phyloP scores from a whole-genome alignment of 1,139 yeast genomes.

The Suhomyces terraborum region DNA sequence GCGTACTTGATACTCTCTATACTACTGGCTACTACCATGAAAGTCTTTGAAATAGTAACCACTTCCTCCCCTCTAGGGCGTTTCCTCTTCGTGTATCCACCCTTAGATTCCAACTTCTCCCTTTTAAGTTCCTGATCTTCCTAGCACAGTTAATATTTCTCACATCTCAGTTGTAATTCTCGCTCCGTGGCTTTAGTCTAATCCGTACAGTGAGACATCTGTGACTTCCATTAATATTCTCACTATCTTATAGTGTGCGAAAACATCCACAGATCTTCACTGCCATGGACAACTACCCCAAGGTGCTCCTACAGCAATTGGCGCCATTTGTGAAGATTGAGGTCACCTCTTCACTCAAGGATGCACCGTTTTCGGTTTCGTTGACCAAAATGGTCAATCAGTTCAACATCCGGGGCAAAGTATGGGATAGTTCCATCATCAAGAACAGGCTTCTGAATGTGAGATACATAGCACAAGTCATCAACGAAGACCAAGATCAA shows the following conservation, averaged over 20 bases:
- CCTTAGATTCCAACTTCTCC: too few relatives aligned
- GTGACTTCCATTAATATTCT: too few relatives aligned
- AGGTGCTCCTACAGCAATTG: slow-evolving; percentile 31
- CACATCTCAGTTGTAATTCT: too few relatives aligned
- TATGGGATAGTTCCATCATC: slow-evolving; percentile 47
- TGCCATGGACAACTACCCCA: slow-evolving; percentile 37
- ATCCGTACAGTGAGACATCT: too few relatives aligned
- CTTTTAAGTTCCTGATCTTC: too few relatives aligned
- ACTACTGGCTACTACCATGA: too few relatives aligned
- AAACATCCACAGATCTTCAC: neutral
- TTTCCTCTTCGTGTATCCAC: too few relatives aligned
- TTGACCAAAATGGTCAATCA: slow-evolving; percentile 11
- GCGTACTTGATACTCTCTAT: too few relatives aligned
- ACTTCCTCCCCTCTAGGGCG: too few relatives aligned
- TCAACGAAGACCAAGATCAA: slow-evolving; percentile 3
- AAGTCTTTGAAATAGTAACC: too few relatives aligned
- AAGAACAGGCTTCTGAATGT: slow-evolving; percentile 39
- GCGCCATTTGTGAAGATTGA: slow-evolving; percentile 33
- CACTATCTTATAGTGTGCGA: slow-evolving; percentile 1
- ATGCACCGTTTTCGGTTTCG: slow-evolving; percentile 5
- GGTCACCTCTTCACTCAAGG: neutral
- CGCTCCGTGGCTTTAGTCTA: too few relatives aligned
- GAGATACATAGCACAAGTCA: slow-evolving; percentile 33
- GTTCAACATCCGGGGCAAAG: slow-evolving; percentile 24
- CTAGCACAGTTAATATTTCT: too few relatives aligned